Evolutionary conservation across 768 basidiomycete genomes (phyloP).

Genomic region (Suillus clintonianus): DNA sequence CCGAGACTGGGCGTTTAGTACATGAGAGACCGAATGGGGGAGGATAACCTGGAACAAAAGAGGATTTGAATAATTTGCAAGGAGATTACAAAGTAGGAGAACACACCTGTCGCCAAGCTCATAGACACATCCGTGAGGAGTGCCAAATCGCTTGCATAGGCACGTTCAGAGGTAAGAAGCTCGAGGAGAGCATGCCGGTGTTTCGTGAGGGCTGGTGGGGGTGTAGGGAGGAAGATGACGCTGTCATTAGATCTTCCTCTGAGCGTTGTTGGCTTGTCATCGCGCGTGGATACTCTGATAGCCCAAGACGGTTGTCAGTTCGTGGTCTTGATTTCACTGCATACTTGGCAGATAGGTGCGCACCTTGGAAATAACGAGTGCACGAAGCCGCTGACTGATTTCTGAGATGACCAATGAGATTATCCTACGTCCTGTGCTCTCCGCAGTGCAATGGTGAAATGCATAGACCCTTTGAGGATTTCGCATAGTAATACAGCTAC

Average conservation of each 20-base stretch:
- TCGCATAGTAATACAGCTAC: conserved; percentile 94
- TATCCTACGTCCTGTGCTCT: conserved; percentile 47
- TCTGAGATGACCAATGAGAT: conserved; percentile 41
- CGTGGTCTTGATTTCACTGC: conserved; percentile 28
- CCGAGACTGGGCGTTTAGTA: conserved; percentile 23
- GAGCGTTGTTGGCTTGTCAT: conserved; percentile 20
- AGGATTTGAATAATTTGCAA: conserved; percentile 12
- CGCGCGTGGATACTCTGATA: conserved; percentile 10
- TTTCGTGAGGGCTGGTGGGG: conserved; percentile 52
- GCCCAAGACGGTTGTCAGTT: conserved; percentile 18
- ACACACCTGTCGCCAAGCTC: conserved; percentile 73
- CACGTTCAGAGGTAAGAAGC: conserved; percentile 75
- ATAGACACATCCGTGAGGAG: conserved; percentile 78
- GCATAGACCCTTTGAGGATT: conserved; percentile 90
- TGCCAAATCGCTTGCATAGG: conserved; percentile 82
- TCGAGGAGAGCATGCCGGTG: conserved; percentile 78
- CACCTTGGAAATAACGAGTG: conserved; percentile 46
- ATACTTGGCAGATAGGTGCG: conserved; percentile 54
- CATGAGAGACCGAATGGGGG: conserved; percentile 37
- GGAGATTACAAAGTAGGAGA: not conserved
- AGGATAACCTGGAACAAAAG: conserved; percentile 37
- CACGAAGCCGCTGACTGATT: conserved; percentile 39
- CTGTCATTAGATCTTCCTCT: conserved; percentile 19
- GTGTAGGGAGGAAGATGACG: conserved; percentile 23
- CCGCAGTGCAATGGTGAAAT: conserved; percentile 79